These are phyloP conservation scores for Yamagishiella unicocca DNA, from an alignment of 139 green algal species.

Conservation along the genomic window DNA sequence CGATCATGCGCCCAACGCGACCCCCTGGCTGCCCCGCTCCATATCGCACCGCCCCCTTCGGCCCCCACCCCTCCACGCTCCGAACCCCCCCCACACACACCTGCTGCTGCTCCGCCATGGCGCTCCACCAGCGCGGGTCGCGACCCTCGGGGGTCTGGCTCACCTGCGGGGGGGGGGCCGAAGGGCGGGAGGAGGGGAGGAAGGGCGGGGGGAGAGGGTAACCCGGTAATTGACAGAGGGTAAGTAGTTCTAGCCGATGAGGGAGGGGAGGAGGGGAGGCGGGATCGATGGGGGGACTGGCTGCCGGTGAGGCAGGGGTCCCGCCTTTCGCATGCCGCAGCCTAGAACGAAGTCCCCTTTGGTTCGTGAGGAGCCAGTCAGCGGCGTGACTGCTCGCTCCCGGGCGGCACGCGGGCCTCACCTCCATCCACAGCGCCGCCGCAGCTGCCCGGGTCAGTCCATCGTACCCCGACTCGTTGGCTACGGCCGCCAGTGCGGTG, in stretches of 20 bases:
- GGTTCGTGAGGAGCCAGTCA: too few relatives aligned
- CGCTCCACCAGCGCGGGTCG: conserved; percentile 51
- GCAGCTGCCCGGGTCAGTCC: conserved; percentile 48
- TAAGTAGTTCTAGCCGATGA: not conserved
- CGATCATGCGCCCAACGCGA: too few relatives aligned
- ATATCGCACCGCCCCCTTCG: too few relatives aligned
- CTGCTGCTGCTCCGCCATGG: conserved; percentile 29
- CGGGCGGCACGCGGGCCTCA: not conserved
- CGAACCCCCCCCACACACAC: not conserved
- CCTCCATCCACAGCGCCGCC: conserved; percentile 56
- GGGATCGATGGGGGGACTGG: not conserved
- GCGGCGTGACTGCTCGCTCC: too few relatives aligned
- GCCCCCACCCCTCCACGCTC: not conserved
- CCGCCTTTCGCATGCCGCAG: not conserved
- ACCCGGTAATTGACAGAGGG: too few relatives aligned
- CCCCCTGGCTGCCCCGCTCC: too few relatives aligned
- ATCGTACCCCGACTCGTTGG: conserved; percentile 47
- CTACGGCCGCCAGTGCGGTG: conserved; percentile 39
- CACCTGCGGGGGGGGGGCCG: conserved; percentile 8
- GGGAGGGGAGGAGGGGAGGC: not conserved
- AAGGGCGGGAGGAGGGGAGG: not conserved
- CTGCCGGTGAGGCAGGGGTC: not conserved
- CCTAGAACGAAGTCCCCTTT: too few relatives aligned
- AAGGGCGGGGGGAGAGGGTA: not conserved
- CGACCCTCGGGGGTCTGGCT: conserved; percentile 52